A percentile compares a stretch with the other conserved stretches of the same genome.
These are phyloP conservation scores for Cylindrodendrum hubeiense DNA, from an alignment of 2,329 filamentous ascomycete genomes.

Conservation along the genomic window DNA sequence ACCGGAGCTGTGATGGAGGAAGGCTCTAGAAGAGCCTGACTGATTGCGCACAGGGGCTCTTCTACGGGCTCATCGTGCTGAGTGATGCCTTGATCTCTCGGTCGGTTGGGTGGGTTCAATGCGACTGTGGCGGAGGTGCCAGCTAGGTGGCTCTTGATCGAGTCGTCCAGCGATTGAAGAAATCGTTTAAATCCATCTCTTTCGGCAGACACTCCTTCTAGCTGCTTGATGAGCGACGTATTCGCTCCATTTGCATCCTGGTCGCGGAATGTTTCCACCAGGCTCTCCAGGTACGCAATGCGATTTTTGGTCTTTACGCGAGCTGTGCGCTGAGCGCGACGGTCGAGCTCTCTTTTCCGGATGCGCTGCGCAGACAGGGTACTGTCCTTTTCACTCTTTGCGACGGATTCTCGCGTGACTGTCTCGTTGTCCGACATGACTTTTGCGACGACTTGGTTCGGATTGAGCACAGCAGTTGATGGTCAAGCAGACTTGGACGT, in stretches of 20 bases:
- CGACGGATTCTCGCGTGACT: not conserved
- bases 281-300: not conserved
- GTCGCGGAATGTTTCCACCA: slow-evolving; percentile 1
- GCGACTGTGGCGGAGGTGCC: not conserved
- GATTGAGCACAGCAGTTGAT: not conserved
- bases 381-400: not conserved
- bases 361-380: not conserved
- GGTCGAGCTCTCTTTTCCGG: slow-evolving; percentile 2
- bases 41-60: too few relatives aligned
- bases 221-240: not conserved
- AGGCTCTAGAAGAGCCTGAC: not conserved
- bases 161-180: not conserved
- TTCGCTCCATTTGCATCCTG: not conserved
- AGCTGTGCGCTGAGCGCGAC: not conserved
- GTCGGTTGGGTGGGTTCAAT: not conserved
- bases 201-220: not conserved
- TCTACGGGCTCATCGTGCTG: not conserved
- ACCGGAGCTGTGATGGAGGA: not conserved
- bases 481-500: not conserved
- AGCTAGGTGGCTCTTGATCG: not conserved
- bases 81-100: not conserved
- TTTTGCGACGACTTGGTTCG: not conserved
- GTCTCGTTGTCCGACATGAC: not conserved
- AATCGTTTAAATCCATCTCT: not conserved
- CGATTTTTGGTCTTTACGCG: slow-evolving; percentile 6